These are phyloP conservation scores for Blastobotrys illinoisensis DNA, from an alignment of 1,139 yeast species.

Conservation along the genomic window DNA sequence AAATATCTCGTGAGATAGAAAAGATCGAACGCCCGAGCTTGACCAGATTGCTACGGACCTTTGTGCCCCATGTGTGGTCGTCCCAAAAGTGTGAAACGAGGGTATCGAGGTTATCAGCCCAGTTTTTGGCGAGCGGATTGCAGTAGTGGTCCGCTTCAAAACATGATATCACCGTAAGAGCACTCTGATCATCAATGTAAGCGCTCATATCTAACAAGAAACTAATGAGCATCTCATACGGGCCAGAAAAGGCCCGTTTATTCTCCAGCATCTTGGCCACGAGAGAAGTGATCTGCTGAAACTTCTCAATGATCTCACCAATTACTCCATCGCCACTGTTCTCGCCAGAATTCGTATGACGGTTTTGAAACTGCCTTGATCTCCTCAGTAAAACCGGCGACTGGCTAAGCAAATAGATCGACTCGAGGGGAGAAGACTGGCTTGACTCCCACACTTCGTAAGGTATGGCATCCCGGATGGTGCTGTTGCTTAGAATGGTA, in stretches of 20 bases:
- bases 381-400: constrained; percentile 35
- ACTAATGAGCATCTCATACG: constrained; percentile 41
- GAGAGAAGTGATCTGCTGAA: constrained; percentile 17
- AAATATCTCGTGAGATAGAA: constrained; percentile 21
- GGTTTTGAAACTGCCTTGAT: constrained; percentile 27
- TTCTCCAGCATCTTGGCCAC: constrained; percentile 17
- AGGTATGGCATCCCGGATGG: constrained; percentile 22
- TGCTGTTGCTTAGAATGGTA: constrained; percentile 21
- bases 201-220: constrained; percentile 41
- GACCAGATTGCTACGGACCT: constrained; percentile 40
- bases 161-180: constrained; percentile 41
- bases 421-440: constrained; percentile 41
- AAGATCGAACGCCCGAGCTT: constrained; percentile 41
- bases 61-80: constrained; percentile 29
- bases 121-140: constrained; percentile 46
- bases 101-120: constrained; percentile 47
- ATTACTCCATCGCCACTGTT: constrained; percentile 11
- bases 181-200: constrained; percentile 36
- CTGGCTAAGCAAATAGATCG: constrained; percentile 22
- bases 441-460: constrained; percentile 47
- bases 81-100: constrained; percentile 46
- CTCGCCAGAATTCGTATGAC: constrained; percentile 5
- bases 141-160: constrained; percentile 50
- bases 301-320: constrained; percentile 14
- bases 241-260: constrained; percentile 36